phyloP scores from a whole-genome alignment of 2,329 filamentous ascomycete genomes.

The Fonsecaea nubica region DNA sequence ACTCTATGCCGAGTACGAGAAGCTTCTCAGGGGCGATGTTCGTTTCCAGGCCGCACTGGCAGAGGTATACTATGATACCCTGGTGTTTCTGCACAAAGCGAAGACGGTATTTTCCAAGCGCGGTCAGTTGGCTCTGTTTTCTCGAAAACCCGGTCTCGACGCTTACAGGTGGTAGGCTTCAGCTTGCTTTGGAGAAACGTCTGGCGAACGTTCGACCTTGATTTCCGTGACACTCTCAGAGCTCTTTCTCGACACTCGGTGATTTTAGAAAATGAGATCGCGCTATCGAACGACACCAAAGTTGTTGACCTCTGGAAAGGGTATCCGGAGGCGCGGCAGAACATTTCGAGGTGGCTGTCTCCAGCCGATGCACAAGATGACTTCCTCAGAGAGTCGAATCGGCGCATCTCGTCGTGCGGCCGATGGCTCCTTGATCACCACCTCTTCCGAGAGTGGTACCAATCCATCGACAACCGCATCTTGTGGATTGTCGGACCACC shows the following conservation, averaged over 20 bases:
- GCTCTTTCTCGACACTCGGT: not conserved
- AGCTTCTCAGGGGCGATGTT: not conserved
- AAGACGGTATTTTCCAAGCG: not conserved
- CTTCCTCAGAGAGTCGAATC: not conserved
- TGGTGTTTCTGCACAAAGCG: not conserved
- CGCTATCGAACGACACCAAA: not conserved
- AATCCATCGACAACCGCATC: not conserved
- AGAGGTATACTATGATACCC: not conserved
- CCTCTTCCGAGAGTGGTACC: not conserved
- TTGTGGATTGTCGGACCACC: constrained; percentile 69
- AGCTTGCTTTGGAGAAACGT: not conserved
- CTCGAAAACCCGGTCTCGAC: not conserved
- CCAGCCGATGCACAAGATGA: not conserved
- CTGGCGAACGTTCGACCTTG: not conserved
- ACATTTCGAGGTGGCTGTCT: constrained; percentile 1
- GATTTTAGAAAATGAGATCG: not conserved
- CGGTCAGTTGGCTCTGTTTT: not conserved
- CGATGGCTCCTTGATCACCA: not conserved
- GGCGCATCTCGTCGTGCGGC: not conserved
- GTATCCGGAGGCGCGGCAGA: not conserved
- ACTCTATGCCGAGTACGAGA: not conserved
- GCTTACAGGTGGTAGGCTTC: not conserved
- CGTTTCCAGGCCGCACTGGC: not conserved
- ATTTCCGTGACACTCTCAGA: not conserved
- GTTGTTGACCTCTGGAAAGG: not conserved